A percentile compares a stretch with the other conserved stretches of the same genome.
Conservation (phyloP, 1,284 basidiomycete genomes). For the Vanrija sp. region DNA sequence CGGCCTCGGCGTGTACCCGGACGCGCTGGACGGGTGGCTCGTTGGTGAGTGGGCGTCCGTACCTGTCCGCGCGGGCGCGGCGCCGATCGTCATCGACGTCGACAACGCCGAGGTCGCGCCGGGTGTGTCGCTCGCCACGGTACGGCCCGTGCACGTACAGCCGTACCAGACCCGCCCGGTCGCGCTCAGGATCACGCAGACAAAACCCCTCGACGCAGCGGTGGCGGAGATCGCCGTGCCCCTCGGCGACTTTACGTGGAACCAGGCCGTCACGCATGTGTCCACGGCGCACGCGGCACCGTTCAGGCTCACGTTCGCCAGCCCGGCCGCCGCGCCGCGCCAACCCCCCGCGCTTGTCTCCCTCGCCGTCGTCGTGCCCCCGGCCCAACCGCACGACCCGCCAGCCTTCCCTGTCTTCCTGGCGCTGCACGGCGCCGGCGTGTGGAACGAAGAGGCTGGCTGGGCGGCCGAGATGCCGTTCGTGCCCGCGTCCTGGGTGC, state of each 20-base stretch:
- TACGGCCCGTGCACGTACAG: background rate
- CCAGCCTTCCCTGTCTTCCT: conserved; percentile 30
- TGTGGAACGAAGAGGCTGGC: conserved; percentile 20
- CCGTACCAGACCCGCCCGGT: conserved; percentile 14
- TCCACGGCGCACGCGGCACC: background rate
- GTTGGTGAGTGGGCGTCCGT: conserved; percentile 34
- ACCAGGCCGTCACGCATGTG: background rate
- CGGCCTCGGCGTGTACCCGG: conserved; percentile 23
- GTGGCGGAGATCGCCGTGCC: background rate
- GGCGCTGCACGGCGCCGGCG: conserved; percentile 46
- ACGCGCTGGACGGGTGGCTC: conserved; percentile 32
- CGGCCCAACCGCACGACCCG: background rate
- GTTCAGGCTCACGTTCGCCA: conserved; percentile 30
- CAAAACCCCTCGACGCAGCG: background rate
- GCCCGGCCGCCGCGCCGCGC: conserved; percentile 3
- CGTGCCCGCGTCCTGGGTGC: conserved; percentile 30
- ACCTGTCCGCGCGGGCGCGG: conserved; percentile 7
- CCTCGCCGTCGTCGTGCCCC: conserved; percentile 30
- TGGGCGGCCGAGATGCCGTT: conserved; percentile 32
- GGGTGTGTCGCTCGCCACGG: background rate
- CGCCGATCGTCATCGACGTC: conserved; percentile 4
- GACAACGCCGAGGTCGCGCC: background rate
- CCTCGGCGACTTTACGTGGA: background rate
- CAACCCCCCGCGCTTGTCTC: conserved; percentile 25
- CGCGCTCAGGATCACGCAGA: conserved; percentile 3